Evolutionary conservation across 371 early-diverging fungal genomes (phyloP), one percentile per base, ranked within the genome.

Genomic region (Actinomortierella ambigua): DNA sequence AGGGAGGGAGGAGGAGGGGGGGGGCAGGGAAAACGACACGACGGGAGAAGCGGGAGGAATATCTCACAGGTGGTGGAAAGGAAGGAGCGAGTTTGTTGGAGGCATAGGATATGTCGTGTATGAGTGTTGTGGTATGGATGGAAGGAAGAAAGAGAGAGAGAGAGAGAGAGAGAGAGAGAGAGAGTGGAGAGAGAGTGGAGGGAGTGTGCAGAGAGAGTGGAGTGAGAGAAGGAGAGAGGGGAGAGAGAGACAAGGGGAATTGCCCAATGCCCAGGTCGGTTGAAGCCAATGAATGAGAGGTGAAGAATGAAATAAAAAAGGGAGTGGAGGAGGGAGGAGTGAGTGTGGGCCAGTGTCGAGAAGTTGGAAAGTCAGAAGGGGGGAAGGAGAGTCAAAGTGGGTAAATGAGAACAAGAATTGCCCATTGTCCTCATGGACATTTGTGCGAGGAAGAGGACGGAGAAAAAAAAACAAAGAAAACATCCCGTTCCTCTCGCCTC

Each of bases 1-100:
- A 43, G 22, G 17, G 1, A 47, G 47, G 42, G 3, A 22, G 20
- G 17, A 3, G 13, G 44, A 3, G 1, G 17, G 14, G 27, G 44
- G 8, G 28, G 4, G 27, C 1, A 15, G 8, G 20, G 17, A 13
- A 28, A 49, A 6, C 50, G 63, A 70, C 70, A 42, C 57, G 61
- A 70, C 41, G 47, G 64, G 70, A 50, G 64, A 65, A 24, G 70
- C 65, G 46, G 57, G 34, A 2, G 71, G 59, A 40, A 71, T 65
- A 65, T 71, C 58, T 3, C 51, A 59, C 40, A 71, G 61, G 59
- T 65, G 52, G 28, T n/a, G 47, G 14, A 44, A 34, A 14, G 42
- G 27, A 22, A 50, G 51, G 13, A 44, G 26, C 29, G 17, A 23
- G 22, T 39, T 50, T 17, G 1, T 44, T 9, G 52, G 27, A 27